Percentiles rank a stretch among this genome's conserved stretches.
These are phyloP conservation scores for Calonectria pteridis DNA, from an alignment of 2,329 filamentous ascomycete species.

Conservation along the genomic window DNA sequence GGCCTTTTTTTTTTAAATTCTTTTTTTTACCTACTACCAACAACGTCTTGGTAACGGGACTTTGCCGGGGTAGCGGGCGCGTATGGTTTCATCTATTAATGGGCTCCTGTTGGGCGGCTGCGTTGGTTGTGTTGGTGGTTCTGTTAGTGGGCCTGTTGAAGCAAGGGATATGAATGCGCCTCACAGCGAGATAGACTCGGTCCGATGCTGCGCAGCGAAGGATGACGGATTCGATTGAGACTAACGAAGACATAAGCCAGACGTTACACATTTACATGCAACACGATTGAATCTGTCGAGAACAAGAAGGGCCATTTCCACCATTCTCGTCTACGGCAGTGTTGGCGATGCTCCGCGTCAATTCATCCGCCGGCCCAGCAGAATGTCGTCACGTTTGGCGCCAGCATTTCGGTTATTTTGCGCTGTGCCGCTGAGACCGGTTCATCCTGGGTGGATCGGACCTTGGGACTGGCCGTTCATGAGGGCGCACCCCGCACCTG, in stretches of 20 bases:
- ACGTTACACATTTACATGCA: neutral
- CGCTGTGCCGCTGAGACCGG: neutral
- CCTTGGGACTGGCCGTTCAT: neutral
- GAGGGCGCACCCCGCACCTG: slow-evolving; percentile 10
- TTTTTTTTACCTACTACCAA: neutral
- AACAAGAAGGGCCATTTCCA: slow-evolving; percentile 3
- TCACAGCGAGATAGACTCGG: neutral
- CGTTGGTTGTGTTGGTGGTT: neutral
- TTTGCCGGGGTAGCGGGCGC: neutral
- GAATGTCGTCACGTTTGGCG: neutral
- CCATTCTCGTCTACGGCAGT: neutral
- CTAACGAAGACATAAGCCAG: neutral
- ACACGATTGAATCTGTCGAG: neutral
- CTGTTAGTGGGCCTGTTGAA: neutral
- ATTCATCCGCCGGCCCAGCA: neutral
- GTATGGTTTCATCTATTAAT: slow-evolving; percentile 4
- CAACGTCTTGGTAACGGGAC: slow-evolving; percentile 6
- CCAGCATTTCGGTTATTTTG: neutral
- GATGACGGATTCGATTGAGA: neutral
- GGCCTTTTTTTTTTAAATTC: neutral
- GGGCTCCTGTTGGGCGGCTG: neutral
- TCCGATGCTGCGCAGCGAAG: neutral
- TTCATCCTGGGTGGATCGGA: neutral
- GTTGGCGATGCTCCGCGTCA: neutral
- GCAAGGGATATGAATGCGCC: neutral